Evolutionary conservation across 305 asterid genomes (phyloP).

Genomic region (Solanum hybrid): DNA sequence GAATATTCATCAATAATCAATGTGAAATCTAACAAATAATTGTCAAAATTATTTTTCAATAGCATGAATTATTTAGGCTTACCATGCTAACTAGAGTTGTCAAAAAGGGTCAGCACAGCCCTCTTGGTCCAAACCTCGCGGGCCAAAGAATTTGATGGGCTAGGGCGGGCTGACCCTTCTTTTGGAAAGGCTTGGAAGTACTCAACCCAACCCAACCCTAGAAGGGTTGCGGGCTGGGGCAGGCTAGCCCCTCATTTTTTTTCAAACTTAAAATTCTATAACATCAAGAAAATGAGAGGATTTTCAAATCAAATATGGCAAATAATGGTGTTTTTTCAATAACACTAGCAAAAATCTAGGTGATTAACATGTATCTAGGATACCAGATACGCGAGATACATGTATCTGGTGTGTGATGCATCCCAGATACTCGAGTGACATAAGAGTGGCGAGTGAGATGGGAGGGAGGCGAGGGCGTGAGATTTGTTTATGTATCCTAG

Average conservation of each 20-base stretch:
- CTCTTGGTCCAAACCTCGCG: fast-evolving
- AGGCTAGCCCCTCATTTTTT: neutral
- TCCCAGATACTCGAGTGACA: neutral
- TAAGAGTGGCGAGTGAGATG: neutral
- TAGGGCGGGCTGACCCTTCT: neutral
- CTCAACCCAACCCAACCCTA: neutral
- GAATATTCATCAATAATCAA: neutral
- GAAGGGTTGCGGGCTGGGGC: neutral
- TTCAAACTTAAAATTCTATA: neutral
- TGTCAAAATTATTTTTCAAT: neutral
- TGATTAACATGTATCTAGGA: neutral
- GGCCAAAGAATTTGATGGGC: neutral
- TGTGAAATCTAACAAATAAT: neutral
- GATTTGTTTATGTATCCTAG: too few relatives aligned
- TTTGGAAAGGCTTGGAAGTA: neutral
- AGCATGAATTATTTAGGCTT: neutral
- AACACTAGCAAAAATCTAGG: neutral
- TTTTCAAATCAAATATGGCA: neutral
- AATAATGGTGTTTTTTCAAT: neutral
- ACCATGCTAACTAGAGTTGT: neutral
- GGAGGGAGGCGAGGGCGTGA: too few relatives aligned
- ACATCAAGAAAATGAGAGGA: neutral
- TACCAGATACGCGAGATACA: too few relatives aligned
- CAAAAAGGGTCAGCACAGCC: neutral
- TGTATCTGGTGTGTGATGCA: neutral